phyloP scores from a whole-genome alignment of 1,139 yeast genomes.

The Geotrichum cucujoidarum region DNA sequence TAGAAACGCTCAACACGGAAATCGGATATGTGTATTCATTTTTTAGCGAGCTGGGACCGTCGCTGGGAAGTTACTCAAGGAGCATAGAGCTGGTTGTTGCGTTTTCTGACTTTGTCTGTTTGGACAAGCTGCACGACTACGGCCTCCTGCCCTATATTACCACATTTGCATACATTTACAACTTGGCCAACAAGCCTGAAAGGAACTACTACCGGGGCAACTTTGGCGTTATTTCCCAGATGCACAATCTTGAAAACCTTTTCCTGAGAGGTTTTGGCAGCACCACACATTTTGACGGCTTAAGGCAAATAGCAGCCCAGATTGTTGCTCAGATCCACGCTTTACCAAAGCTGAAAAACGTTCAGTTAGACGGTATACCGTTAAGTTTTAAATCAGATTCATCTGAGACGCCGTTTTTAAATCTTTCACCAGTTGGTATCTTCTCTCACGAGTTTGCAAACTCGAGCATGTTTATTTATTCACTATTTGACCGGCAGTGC shows the following conservation, averaged over 20 bases:
- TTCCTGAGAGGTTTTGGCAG: slow-evolving; percentile 2
- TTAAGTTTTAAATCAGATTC: no score
- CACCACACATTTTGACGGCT: neutral
- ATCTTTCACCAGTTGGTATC: no score
- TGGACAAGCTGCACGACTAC: slow-evolving; percentile 5
- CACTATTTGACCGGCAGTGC: no score
- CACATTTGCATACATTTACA: slow-evolving; percentile 6
- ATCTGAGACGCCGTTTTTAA: no score
- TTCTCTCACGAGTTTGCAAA: no score
- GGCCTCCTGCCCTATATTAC: slow-evolving; percentile 4
- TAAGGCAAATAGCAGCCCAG: neutral
- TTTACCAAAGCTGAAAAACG: slow-evolving; percentile 3
- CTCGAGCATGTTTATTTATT: no score
- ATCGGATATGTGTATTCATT: slow-evolving; percentile 2
- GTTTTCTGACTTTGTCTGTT: slow-evolving; percentile 4
- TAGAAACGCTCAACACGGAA: neutral
- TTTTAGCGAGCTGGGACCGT: slow-evolving; percentile 3
- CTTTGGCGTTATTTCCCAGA: neutral
- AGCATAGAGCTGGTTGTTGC: slow-evolving; percentile 1
- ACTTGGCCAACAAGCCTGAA: slow-evolving; percentile 2
- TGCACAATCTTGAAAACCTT: slow-evolving; percentile 1
- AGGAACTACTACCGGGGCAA: neutral
- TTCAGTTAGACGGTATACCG: no score
- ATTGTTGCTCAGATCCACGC: neutral
- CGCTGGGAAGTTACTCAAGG: neutral